Conservation (phyloP, 176 grass and related monocot species). For the Carex kokanica region DNA sequence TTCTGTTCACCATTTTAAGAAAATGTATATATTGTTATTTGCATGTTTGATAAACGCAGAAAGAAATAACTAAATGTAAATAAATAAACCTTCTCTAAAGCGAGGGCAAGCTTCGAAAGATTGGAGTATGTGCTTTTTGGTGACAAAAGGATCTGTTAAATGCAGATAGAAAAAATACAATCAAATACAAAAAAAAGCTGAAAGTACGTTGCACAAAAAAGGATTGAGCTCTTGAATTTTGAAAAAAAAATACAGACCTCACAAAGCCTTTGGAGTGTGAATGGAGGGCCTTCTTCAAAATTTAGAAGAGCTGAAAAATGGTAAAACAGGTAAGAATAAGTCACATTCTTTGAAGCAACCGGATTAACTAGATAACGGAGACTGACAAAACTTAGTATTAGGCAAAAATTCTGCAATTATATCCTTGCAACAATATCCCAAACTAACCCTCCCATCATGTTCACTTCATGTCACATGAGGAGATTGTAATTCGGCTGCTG, state of each 20-base stretch:
- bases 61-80: constrained; percentile 17
- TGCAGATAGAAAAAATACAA: constrained; percentile 28
- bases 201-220: constrained; percentile 18
- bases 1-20: constrained; percentile 47
- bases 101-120: constrained; percentile 68
- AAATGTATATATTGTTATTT: constrained; percentile 21
- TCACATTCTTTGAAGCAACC: not conserved
- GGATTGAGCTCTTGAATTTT: constrained; percentile 21
- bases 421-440: not conserved
- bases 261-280: constrained; percentile 95
- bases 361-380: not conserved
- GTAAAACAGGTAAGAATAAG: constrained; percentile 11
- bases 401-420: not conserved
- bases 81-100: constrained; percentile 88
- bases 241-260: constrained; percentile 48
- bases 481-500: not conserved
- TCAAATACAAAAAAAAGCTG: not conserved
- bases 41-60: not conserved
- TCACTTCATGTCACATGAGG: not conserved
- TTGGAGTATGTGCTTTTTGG: constrained; percentile 90
- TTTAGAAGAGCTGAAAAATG: constrained; percentile 52
- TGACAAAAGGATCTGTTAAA: constrained; percentile 72
- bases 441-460: not conserved
- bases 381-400: not conserved
- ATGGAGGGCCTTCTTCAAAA: constrained; percentile 94